These are phyloP conservation scores for Ophiostoma sp. DNA, from an alignment of 2,329 filamentous ascomycete genomes.

Conservation along the genomic window DNA sequence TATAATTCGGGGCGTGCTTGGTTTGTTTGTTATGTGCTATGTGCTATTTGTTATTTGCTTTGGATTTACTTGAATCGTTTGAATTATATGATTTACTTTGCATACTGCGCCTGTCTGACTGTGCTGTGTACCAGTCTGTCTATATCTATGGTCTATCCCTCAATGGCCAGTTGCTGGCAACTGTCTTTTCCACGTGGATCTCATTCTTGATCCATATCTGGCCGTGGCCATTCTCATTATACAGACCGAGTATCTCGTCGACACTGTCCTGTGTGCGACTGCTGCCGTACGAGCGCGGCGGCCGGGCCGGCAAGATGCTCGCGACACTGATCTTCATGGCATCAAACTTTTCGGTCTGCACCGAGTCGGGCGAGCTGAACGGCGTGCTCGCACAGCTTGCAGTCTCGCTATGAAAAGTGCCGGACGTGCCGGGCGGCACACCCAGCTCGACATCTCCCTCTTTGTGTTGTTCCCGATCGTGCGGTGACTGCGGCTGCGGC, in stretches of 20 bases:
- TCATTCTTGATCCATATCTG: conserved; percentile 30
- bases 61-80: neutral
- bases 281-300: conserved; percentile 19
- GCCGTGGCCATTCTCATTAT: conserved; percentile 26
- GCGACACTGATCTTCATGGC: conserved; percentile 36
- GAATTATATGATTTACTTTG: neutral
- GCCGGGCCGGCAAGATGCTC: conserved; percentile 11
- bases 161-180: conserved; percentile 25
- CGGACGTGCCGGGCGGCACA: neutral
- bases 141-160: neutral
- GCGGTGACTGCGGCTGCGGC: neutral
- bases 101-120: neutral
- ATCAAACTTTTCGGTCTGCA: conserved; percentile 19
- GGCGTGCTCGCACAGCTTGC: conserved; percentile 1
- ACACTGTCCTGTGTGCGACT: conserved; percentile 31
- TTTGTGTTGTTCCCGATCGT: neutral
- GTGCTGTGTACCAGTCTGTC: conserved; percentile 4
- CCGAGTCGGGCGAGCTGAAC: conserved; percentile 3
- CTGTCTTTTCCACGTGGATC: conserved; percentile 29
- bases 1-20: neutral
- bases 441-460: neutral
- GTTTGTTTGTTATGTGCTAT: neutral
- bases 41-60: neutral
- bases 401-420: neutral
- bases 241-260: conserved; percentile 34